phyloP scores from a whole-genome alignment of 139 green algal genomes.

The Chlamydomonas sphaeroides region DNA sequence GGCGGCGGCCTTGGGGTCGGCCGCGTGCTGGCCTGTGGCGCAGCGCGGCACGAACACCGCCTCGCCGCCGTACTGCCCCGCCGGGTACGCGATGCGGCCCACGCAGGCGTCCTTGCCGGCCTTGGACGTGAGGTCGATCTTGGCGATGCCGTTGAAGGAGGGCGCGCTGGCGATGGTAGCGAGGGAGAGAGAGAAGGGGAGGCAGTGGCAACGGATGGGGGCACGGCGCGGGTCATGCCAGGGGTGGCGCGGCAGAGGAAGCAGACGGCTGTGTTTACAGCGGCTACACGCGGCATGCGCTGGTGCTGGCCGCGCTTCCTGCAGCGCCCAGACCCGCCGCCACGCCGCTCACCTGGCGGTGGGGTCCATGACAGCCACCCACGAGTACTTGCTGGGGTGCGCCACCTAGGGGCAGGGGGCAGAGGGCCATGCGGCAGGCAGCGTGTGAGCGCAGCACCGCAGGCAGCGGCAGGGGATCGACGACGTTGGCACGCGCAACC shows the following conservation, averaged over 20 bases:
- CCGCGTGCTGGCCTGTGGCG: not conserved
- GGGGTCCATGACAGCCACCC: conserved; percentile 20
- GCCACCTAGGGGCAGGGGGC: not conserved
- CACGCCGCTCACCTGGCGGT: not conserved
- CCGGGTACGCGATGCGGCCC: conserved; percentile 58
- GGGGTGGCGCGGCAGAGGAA: too few species aligned
- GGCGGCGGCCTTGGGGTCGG: not conserved
- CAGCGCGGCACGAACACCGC: conserved; percentile 71
- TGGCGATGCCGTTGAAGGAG: conserved; percentile 69
- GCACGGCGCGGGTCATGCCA: too few species aligned
- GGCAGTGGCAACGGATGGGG: too few species aligned
- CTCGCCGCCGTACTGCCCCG: conserved; percentile 66
- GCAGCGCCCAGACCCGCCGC: too few species aligned
- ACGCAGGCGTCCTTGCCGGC: conserved; percentile 37
- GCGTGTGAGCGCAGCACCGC: too few species aligned
- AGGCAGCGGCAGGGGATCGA: too few species aligned
- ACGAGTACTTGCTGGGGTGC: not conserved
- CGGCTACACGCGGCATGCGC: too few species aligned
- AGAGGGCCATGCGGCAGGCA: too few species aligned
- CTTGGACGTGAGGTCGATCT: conserved; percentile 67
- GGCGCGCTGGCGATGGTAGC: conserved; percentile 13
- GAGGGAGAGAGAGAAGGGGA: not conserved
- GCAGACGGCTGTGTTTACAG: too few species aligned
- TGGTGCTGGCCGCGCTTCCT: too few species aligned
- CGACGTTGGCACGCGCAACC: too few species aligned